Evolutionary conservation across 1,139 yeast species (phyloP).

Genomic region (Lodderomyces theae): DNA sequence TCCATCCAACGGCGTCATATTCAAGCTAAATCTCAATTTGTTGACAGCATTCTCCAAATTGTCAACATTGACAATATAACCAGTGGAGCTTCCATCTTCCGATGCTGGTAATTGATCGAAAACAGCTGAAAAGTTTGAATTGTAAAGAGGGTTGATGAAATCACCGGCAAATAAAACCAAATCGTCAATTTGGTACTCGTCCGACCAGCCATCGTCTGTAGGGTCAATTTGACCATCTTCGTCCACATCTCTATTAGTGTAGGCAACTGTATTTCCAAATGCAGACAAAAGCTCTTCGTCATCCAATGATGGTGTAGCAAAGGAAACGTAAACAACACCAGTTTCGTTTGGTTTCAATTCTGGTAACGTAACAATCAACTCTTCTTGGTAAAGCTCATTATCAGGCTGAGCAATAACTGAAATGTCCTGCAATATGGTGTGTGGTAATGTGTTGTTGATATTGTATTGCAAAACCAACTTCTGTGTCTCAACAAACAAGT

Average conservation of each 20-base stretch:
- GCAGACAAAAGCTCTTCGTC: constrained; percentile 41
- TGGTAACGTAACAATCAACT: constrained; percentile 71
- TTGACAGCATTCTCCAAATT: constrained; percentile 37
- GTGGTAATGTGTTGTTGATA: constrained; percentile 80
- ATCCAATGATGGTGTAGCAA: constrained; percentile 50
- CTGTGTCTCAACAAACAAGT: constrained; percentile 60
- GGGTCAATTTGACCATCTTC: constrained; percentile 65
- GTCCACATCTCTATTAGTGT: constrained; percentile 79
- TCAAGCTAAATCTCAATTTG: constrained; percentile 58
- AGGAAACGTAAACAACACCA: constrained; percentile 79
- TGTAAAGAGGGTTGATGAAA: constrained; percentile 72
- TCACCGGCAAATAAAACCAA: constrained; percentile 78
- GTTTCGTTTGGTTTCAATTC: constrained; percentile 67
- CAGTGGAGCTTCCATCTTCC: constrained; percentile 32
- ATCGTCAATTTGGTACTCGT: constrained; percentile 88
- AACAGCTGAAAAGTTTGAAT: constrained; percentile 69
- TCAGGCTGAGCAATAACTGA: constrained; percentile 71
- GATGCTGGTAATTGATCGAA: constrained; percentile 65
- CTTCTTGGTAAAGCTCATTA: constrained; percentile 58
- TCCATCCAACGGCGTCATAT: constrained; percentile 79
- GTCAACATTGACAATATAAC: constrained; percentile 30
- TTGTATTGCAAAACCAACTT: constrained; percentile 84
- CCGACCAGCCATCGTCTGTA: constrained; percentile 85
- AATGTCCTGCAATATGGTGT: constrained; percentile 74
- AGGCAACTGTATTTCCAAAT: constrained; percentile 69